phyloP scores from a whole-genome alignment of 805 yeast species.

The Ogataea pini region DNA sequence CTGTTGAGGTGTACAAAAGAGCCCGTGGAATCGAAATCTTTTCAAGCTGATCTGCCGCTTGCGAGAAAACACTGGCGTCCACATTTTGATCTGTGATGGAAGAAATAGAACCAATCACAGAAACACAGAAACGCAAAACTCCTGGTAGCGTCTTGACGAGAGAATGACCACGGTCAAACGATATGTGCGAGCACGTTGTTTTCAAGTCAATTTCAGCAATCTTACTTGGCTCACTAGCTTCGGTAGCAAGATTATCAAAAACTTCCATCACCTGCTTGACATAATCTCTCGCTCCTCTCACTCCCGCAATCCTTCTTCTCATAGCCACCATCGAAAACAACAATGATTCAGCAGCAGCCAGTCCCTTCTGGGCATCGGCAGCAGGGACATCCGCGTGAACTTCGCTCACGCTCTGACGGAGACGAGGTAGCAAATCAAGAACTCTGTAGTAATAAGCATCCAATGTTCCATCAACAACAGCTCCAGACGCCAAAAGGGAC shows the following conservation, averaged over 20 bases:
- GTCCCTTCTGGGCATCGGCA: slow-evolving; percentile 70
- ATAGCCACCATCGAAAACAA: slow-evolving; percentile 56
- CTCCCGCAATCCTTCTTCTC: slow-evolving; percentile 45
- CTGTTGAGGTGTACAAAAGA: slow-evolving; percentile 17
- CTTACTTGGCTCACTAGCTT: not conserved
- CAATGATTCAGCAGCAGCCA: slow-evolving; percentile 75
- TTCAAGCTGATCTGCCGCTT: not conserved
- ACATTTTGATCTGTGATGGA: not conserved
- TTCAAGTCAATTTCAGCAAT: not conserved
- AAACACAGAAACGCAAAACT: not conserved
- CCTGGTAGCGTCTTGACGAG: not conserved
- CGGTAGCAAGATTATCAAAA: slow-evolving; percentile 29
- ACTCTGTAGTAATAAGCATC: slow-evolving; percentile 66
- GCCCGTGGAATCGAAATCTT: not conserved
- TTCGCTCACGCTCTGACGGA: slow-evolving; percentile 62
- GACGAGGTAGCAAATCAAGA: slow-evolving; percentile 77
- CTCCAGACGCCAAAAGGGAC: slow-evolving; percentile 56
- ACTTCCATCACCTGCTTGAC: slow-evolving; percentile 21
- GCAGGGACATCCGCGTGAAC: slow-evolving; percentile 75
- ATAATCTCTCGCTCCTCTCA: slow-evolving; percentile 4
- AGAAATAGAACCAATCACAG: not conserved
- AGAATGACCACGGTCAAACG: too few relatives aligned
- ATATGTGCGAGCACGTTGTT: too few relatives aligned
- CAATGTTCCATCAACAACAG: slow-evolving; percentile 43
- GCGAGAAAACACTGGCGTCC: not conserved